A percentile compares a stretch with the other conserved stretches of the same genome.
Conservation (phyloP, 345 rosid species). For the Eucalyptus fibrosa region DNA sequence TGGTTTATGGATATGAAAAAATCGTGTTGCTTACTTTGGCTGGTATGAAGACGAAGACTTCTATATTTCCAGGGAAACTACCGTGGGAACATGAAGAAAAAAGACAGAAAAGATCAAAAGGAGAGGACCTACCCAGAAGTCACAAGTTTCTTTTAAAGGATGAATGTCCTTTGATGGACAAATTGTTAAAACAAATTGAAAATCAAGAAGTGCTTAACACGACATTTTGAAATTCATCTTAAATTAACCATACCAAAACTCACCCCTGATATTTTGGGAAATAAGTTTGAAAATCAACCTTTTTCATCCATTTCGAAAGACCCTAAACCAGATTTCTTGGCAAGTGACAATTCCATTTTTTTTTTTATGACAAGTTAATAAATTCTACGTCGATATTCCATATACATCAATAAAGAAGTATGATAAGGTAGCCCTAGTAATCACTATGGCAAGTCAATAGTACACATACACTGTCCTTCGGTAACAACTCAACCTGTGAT, state of each 20-base stretch:
- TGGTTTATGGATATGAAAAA: no score
- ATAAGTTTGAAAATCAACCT: neutral
- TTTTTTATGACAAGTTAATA: neutral
- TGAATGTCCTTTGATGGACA: no score
- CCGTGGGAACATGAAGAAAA: neutral
- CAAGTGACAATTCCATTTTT: neutral
- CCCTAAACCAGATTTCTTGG: neutral
- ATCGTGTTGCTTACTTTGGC: no score
- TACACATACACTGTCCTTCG: neutral
- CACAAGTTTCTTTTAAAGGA: neutral
- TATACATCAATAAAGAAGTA: neutral
- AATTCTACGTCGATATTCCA: fast-evolving
- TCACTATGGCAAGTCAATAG: neutral
- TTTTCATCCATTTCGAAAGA: neutral
- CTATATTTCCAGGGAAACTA: no score
- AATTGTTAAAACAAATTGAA: neutral
- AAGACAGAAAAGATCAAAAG: neutral
- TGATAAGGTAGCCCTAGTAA: neutral
- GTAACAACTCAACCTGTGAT: neutral
- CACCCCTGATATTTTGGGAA: neutral
- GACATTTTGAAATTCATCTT: neutral
- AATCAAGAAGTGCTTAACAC: neutral
- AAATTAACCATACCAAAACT: neutral
- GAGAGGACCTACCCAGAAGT: neutral
- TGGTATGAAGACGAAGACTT: no score